A percentile compares a stretch with the other conserved stretches of the same genome.
Conservation (phyloP, 2,329 filamentous ascomycete genomes). For the Lachnellula willkommii region DNA sequence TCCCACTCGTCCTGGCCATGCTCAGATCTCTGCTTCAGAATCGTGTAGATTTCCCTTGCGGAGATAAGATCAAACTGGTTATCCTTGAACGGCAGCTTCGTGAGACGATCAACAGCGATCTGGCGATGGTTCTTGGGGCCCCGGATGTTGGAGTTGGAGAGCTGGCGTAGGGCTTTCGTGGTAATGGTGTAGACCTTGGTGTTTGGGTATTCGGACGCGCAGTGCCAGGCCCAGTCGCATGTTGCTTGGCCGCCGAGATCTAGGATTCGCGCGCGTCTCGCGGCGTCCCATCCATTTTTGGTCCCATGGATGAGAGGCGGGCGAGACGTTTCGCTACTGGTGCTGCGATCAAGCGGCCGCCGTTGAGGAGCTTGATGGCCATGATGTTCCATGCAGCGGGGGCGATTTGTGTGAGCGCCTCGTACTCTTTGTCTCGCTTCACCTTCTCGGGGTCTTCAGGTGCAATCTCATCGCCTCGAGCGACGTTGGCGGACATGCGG, state of each 20-base stretch:
- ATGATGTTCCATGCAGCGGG: conserved; percentile 57
- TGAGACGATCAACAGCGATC: conserved; percentile 70
- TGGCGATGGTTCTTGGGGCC: conserved; percentile 85
- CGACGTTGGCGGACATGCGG: conserved; percentile 67
- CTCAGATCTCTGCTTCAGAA: conserved; percentile 68
- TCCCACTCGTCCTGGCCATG: conserved; percentile 81
- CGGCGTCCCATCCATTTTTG: conserved; percentile 39
- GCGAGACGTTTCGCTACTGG: conserved; percentile 59
- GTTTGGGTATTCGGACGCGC: conserved; percentile 78
- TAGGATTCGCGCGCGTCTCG: conserved; percentile 62
- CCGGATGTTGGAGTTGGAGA: conserved; percentile 68
- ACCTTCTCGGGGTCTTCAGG: conserved; percentile 58
- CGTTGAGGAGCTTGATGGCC: conserved; percentile 56
- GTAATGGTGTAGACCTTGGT: conserved; percentile 84
- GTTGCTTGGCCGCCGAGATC: conserved; percentile 81
- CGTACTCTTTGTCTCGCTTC: conserved; percentile 69
- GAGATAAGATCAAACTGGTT: conserved; percentile 89
- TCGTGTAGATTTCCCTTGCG: conserved; percentile 76
- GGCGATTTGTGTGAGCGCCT: conserved; percentile 69
- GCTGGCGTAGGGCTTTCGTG: conserved; percentile 64
- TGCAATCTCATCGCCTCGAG: conserved; percentile 62
- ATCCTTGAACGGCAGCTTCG: conserved; percentile 77
- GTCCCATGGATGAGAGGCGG: conserved; percentile 46
- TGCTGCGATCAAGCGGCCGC: conserved; percentile 58
- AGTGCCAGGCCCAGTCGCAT: conserved; percentile 95